Evolutionary conservation across 768 basidiomycete species (phyloP).

Genomic region (Saitozyma sp.): DNA sequence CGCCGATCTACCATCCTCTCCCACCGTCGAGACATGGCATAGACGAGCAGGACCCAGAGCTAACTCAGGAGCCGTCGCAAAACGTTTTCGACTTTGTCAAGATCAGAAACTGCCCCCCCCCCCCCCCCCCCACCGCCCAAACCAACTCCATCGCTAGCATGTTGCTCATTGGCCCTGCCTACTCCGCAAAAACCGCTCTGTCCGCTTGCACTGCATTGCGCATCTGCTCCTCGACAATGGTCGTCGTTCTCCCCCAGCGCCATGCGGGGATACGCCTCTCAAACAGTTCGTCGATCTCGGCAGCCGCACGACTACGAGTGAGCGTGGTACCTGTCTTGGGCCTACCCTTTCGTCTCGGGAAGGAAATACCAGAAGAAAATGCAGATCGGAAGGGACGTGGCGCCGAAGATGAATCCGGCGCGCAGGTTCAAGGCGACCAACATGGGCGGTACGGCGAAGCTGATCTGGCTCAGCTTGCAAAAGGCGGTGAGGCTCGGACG

Average conservation of each 20-base stretch:
- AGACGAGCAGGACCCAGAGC: too few species aligned
- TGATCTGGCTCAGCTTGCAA: background rate
- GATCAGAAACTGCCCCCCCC: too few species aligned
- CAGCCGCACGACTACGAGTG: background rate
- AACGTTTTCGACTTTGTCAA: too few species aligned
- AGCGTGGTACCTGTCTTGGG: background rate
- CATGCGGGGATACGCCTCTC: conserved; percentile 21
- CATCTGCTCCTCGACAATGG: conserved; percentile 12
- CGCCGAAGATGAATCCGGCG: conserved; percentile 14
- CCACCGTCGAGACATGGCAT: too few species aligned
- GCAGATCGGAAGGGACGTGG: conserved; percentile 13
- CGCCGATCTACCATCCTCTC: too few species aligned
- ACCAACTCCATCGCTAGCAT: too few species aligned
- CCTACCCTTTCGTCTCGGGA: conserved; percentile 17
- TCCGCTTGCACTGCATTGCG: background rate
- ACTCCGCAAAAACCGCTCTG: too few species aligned
- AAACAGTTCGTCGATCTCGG: conserved; percentile 27
- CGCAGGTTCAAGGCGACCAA: conserved; percentile 7
- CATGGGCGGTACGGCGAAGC: background rate
- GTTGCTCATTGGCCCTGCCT: too few species aligned
- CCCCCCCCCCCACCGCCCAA: too few species aligned
- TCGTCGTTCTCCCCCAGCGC: conserved; percentile 12
- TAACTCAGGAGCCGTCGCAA: too few species aligned
- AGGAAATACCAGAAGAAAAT: conserved; percentile 15
- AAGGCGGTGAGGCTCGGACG: background rate